These are phyloP conservation scores for Lachancea sp. DNA, from an alignment of 805 yeast genomes.

Conservation along the genomic window DNA sequence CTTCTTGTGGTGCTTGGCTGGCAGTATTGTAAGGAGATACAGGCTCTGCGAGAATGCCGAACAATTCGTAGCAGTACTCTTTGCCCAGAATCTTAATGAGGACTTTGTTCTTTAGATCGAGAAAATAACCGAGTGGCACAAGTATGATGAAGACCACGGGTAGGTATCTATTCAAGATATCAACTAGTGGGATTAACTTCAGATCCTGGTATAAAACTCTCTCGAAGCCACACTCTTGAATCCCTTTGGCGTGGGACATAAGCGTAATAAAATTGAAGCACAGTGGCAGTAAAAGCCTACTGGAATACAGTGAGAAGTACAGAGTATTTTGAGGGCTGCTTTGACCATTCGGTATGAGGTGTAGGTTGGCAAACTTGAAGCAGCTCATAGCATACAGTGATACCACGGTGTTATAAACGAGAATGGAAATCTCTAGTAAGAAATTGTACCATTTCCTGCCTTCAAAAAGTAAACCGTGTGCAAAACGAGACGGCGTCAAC, in stretches of 20 bases:
- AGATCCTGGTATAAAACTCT: constrained; percentile 25
- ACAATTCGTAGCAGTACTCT: constrained; percentile 31
- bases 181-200: constrained; percentile 26
- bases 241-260: constrained; percentile 16
- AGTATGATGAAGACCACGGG: constrained; percentile 25
- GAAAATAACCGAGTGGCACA: constrained; percentile 24
- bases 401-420: constrained; percentile 25
- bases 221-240: constrained; percentile 21
- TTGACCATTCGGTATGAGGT: constrained; percentile 29
- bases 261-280: constrained; percentile 31
- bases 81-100: constrained; percentile 27
- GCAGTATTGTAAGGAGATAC: constrained; percentile 3
- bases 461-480: constrained; percentile 22
- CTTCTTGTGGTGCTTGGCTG: constrained; percentile 15
- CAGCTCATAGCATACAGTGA: constrained; percentile 31
- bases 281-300: constrained; percentile 30
- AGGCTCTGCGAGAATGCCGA: constrained; percentile 30
- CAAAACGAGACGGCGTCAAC: constrained; percentile 23
- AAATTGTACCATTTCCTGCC: constrained; percentile 21
- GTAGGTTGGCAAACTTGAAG: constrained; percentile 30
- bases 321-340: constrained; percentile 31
- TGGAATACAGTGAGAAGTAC: constrained; percentile 30
- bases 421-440: constrained; percentile 18
- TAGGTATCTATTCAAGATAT: constrained; percentile 23
- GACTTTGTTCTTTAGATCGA: constrained; percentile 27